phyloP scores from a whole-genome alignment of 2,329 filamentous ascomycete species.

The Corynespora cassiicola region DNA sequence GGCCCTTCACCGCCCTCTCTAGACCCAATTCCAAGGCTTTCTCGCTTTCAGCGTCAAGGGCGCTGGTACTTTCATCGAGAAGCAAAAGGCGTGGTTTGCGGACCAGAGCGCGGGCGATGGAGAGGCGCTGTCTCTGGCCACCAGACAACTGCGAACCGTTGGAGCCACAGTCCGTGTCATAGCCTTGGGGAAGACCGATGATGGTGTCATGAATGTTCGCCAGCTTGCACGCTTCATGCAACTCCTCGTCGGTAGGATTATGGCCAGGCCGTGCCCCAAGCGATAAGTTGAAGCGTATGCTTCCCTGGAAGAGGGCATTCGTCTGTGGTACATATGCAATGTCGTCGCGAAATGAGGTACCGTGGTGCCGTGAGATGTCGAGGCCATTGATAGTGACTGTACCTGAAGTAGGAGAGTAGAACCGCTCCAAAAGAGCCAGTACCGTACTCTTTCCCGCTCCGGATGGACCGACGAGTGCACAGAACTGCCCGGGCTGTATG shows the following conservation, averaged over 20 bases:
- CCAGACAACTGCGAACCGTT: constrained; percentile 51
- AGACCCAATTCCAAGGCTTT: constrained; percentile 48
- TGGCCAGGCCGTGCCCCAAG: constrained; percentile 60
- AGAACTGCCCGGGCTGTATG: constrained; percentile 66
- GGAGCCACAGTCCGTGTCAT: constrained; percentile 62
- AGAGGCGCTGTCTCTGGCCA: constrained; percentile 51
- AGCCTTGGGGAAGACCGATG: constrained; percentile 66
- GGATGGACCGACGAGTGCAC: constrained; percentile 69
- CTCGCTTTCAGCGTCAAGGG: constrained; percentile 52
- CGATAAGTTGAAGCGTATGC: constrained; percentile 54
- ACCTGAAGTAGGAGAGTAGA: constrained; percentile 61
- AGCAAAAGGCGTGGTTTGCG: constrained; percentile 50
- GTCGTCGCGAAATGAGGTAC: constrained; percentile 49
- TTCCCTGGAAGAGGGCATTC: constrained; percentile 56
- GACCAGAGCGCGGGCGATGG: constrained; percentile 52
- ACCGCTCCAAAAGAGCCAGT: constrained; percentile 60
- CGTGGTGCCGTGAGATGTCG: constrained; percentile 51
- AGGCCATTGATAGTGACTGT: constrained; percentile 59
- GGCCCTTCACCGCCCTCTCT: constrained; percentile 43
- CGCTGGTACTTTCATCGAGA: constrained; percentile 52
- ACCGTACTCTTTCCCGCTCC: constrained; percentile 73
- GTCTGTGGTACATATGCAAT: constrained; percentile 57
- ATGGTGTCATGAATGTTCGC: constrained; percentile 77
- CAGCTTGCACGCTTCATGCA: constrained; percentile 69
- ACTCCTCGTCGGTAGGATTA: constrained; percentile 64